Evolutionary conservation across 2,329 filamentous ascomycete genomes (phyloP).

Genomic region (Aspergillus sp.): DNA sequence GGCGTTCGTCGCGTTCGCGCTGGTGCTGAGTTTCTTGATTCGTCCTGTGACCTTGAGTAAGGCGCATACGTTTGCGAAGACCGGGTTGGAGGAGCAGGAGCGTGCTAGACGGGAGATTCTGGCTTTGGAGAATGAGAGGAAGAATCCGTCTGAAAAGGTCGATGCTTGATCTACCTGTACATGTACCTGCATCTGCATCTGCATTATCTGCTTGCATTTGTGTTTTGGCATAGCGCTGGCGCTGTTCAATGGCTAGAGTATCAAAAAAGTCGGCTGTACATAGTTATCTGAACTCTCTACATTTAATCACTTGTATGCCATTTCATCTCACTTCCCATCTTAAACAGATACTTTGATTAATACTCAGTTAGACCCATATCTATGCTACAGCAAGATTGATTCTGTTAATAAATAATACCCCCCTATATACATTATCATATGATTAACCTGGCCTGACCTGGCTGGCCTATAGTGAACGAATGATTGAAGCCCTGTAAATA

Average conservation of each 20-base stretch:
- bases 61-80: constrained; percentile 38
- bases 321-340: too few species aligned
- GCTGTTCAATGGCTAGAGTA: not conserved
- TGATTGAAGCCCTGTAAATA: too few species aligned
- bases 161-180: not conserved
- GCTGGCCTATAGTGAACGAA: too few species aligned
- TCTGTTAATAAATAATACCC: too few species aligned
- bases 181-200: not conserved
- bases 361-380: too few species aligned
- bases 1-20: constrained; percentile 25
- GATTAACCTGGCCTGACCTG: too few species aligned
- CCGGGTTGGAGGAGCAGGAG: constrained; percentile 39
- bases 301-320: too few species aligned
- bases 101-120: constrained; percentile 31
- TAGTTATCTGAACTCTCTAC: too few species aligned
- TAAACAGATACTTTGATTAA: too few species aligned
- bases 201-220: not conserved
- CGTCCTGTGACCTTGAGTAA: constrained; percentile 31
- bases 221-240: not conserved
- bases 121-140: constrained; percentile 16
- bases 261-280: not conserved
- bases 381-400: too few species aligned
- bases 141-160: constrained; percentile 26
- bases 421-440: too few species aligned
- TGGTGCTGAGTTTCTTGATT: constrained; percentile 35